phyloP scores from a whole-genome alignment of 768 basidiomycete species.

The Tulasnella sp. region DNA sequence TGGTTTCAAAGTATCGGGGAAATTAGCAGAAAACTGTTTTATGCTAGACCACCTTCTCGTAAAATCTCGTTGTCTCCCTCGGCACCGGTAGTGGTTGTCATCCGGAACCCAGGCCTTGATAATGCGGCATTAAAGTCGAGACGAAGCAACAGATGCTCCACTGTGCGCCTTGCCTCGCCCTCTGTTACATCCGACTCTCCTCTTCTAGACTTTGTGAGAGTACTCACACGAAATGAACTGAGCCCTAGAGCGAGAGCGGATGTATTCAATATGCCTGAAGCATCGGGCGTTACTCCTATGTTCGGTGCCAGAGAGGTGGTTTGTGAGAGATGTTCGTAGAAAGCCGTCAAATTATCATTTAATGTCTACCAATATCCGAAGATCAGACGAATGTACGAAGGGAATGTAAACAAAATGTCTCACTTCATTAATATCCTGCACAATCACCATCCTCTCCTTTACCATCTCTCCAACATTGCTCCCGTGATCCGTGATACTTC shows the following conservation, averaged over 20 bases:
- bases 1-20: too few species aligned
- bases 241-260: slow-evolving; percentile 40
- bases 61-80: slow-evolving; percentile 9
- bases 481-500: slow-evolving; percentile 44
- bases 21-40: neutral
- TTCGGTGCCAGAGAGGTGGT: slow-evolving; percentile 68
- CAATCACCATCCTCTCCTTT: slow-evolving; percentile 49
- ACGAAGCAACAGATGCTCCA: slow-evolving; percentile 68
- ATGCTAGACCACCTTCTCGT: slow-evolving; percentile 17
- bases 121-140: slow-evolving; percentile 60
- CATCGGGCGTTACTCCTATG: slow-evolving; percentile 41
- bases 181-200: slow-evolving; percentile 35
- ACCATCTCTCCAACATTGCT: slow-evolving; percentile 61
- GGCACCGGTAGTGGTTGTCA: neutral
- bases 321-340: slow-evolving; percentile 66
- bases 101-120: slow-evolving; percentile 18
- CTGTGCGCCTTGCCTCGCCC: slow-evolving; percentile 59
- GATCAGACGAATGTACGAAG: neutral
- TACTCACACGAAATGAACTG: slow-evolving; percentile 36
- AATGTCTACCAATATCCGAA: slow-evolving; percentile 34
- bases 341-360: slow-evolving; percentile 50
- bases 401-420: slow-evolving; percentile 15
- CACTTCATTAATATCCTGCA: slow-evolving; percentile 71
- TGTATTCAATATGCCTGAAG: slow-evolving; percentile 50
- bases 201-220: slow-evolving; percentile 40